A percentile compares a stretch with the other conserved stretches of the same genome.
Conservation (phyloP, 106 monocot genomes). For the Platanthera guangdongensis region DNA sequence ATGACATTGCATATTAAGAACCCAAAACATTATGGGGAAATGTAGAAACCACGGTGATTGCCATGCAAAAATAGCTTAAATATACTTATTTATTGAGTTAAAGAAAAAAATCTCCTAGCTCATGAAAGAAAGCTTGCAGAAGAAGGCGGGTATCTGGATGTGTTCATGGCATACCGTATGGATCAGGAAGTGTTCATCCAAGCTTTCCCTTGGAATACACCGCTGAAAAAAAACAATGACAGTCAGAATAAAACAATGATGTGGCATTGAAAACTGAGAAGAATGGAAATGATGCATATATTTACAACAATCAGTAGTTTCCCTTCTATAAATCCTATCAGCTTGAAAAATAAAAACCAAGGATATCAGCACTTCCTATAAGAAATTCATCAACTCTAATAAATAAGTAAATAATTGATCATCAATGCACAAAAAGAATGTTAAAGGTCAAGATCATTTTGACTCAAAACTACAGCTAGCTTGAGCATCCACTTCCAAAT, state of each 20-base stretch:
- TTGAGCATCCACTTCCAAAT: background rate
- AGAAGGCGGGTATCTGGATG: background rate
- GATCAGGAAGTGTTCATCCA: constrained; percentile 90
- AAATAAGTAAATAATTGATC: no score
- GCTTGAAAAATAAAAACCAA: background rate
- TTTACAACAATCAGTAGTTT: background rate
- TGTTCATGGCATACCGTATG: constrained; percentile 61
- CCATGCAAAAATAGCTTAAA: no score
- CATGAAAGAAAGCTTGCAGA: background rate
- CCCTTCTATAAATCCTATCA: background rate
- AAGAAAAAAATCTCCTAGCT: background rate
- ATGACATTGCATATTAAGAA: no score
- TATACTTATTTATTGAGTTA: background rate
- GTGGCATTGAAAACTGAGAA: background rate
- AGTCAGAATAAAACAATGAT: constrained; percentile 12
- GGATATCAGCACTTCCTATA: background rate
- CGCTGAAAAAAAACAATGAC: constrained; percentile 47
- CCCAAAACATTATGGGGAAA: no score
- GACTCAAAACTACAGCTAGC: background rate
- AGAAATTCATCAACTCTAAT: background rate
- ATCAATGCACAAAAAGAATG: background rate
- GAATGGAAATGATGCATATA: background rate
- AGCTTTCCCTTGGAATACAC: constrained; percentile 67
- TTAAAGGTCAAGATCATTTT: background rate
- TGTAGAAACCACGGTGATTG: no score